A percentile compares a stretch with the other conserved stretches of the same genome.
These are phyloP conservation scores for Paramecium sexaurelia DNA, from an alignment of 73 alveolate genomes.

Conservation along the genomic window DNA sequence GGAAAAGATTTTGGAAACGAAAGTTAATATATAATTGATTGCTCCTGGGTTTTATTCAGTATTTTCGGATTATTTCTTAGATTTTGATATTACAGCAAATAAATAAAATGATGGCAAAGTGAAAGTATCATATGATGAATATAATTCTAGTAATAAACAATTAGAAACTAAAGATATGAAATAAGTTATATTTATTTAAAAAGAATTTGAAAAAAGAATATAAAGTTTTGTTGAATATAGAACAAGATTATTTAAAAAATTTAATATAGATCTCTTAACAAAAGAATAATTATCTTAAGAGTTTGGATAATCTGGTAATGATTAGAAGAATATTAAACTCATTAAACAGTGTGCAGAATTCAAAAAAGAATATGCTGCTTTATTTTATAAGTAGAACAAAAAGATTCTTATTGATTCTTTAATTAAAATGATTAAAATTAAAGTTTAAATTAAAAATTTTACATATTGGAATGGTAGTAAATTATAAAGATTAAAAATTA, in stretches of 20 bases:
- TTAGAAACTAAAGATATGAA: background rate
- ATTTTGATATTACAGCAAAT: slow-evolving; percentile 8
- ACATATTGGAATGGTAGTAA: slow-evolving; percentile 37
- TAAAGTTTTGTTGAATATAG: slow-evolving; percentile 42
- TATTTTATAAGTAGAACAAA: slow-evolving; percentile 14
- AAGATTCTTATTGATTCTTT: background rate
- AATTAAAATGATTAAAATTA: slow-evolving; percentile 14
- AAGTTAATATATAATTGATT: slow-evolving; percentile 37
- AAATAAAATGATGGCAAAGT: background rate
- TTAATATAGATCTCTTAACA: background rate
- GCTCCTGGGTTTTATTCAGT: slow-evolving; percentile 46
- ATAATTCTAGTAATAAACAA: background rate
- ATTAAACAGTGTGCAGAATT: background rate
- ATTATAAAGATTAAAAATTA: background rate
- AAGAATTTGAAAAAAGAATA: background rate
- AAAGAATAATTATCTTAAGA: background rate
- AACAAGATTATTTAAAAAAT: background rate
- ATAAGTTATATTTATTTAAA: background rate
- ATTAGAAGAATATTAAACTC: background rate
- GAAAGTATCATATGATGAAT: slow-evolving; percentile 15
- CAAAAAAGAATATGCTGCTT: slow-evolving; percentile 35
- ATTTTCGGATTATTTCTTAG: slow-evolving; percentile 36
- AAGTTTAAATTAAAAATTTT: background rate
- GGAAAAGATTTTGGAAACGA: background rate
- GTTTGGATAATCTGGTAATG: background rate